phyloP scores from a whole-genome alignment of 116 monocot genomes.

The Phalaenopsis hybrid region DNA sequence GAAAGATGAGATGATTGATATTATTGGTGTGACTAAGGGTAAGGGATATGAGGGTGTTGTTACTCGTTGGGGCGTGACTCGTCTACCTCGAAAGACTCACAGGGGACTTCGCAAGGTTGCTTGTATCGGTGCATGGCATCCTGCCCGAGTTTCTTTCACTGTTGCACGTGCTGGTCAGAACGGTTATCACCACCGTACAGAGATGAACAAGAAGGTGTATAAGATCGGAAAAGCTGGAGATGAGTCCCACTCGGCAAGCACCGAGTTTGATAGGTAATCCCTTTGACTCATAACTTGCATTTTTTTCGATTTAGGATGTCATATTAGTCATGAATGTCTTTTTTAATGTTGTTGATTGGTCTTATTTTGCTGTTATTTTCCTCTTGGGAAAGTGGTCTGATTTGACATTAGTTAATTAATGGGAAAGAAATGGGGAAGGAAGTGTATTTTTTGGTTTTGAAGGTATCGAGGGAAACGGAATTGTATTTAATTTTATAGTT shows the following conservation, averaged over 20 bases:
- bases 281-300: neutral
- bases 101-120: slow-evolving; percentile 37
- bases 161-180: slow-evolving; percentile 42
- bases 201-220: slow-evolving; percentile 40
- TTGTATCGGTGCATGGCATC: slow-evolving; percentile 41
- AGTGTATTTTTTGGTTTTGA: too few relatives aligned
- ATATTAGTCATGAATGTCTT: neutral
- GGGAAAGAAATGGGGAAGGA: neutral
- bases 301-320: neutral
- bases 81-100: slow-evolving; percentile 38
- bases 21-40: slow-evolving; percentile 40
- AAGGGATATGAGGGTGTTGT: slow-evolving; percentile 46
- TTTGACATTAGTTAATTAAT: neutral
- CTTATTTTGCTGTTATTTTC: neutral
- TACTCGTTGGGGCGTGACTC: slow-evolving; percentile 37
- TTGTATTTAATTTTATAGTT: too few relatives aligned
- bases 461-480: too few relatives aligned
- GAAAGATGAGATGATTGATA: slow-evolving; percentile 42
- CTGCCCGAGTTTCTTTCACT: slow-evolving; percentile 32
- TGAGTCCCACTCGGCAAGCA: slow-evolving; percentile 21
- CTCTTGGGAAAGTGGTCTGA: neutral
- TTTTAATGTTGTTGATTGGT: neutral
- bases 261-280: slow-evolving; percentile 30
- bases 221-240: slow-evolving; percentile 31
- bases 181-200: slow-evolving; percentile 40